Conservation (phyloP, 495 filamentous ascomycete species). For the Aspergillus bridgeri region DNA sequence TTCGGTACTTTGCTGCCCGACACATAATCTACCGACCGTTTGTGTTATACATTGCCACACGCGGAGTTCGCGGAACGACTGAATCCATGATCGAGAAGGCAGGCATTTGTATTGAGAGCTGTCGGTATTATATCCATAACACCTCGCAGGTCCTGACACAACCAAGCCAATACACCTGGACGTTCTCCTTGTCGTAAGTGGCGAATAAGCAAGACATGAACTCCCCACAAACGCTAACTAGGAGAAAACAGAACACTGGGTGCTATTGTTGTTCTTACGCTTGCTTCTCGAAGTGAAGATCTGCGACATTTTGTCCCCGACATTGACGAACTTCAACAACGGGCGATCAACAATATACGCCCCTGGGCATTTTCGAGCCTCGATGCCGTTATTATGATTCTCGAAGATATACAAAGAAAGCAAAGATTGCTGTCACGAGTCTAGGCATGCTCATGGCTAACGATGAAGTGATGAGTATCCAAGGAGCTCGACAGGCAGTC, state of each 20-base stretch:
- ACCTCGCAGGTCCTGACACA: neutral
- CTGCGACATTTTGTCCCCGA: neutral
- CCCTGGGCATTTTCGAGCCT: neutral
- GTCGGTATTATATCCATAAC: neutral
- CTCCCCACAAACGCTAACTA: neutral
- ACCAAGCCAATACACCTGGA: neutral
- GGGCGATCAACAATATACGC: neutral
- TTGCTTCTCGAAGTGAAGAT: neutral
- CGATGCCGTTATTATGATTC: neutral
- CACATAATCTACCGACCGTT: neutral
- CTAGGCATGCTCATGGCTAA: neutral
- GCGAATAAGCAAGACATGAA: neutral
- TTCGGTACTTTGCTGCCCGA: neutral
- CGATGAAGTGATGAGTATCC: neutral
- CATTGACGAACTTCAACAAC: neutral
- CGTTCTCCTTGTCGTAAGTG: neutral
- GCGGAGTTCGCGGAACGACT: neutral
- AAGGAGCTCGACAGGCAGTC: neutral
- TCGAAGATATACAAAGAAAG: neutral
- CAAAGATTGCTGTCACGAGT: neutral
- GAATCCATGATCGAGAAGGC: neutral
- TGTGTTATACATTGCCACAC: neutral
- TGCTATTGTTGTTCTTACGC: neutral
- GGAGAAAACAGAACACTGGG: neutral
- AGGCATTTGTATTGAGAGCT: neutral